These are phyloP conservation scores for Globisporangium nunn DNA, from an alignment of 352 stramenopile species.

Conservation along the genomic window DNA sequence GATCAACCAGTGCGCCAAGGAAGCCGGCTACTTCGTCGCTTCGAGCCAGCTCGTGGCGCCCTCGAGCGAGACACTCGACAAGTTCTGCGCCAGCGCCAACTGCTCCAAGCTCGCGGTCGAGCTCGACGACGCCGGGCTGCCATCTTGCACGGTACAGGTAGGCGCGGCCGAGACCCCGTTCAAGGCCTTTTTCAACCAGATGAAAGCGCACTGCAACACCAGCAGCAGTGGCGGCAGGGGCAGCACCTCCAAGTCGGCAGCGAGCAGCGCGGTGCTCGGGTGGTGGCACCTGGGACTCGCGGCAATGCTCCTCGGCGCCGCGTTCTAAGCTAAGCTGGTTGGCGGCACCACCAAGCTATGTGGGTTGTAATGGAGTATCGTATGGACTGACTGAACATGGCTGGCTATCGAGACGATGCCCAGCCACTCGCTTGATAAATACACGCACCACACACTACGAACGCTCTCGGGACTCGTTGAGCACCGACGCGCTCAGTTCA, in stretches of 20 bases:
- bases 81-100: constrained; percentile 29
- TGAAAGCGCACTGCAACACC: constrained; percentile 15
- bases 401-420: background rate
- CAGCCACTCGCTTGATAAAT: constrained; percentile 2
- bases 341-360: background rate
- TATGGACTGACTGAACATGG: background rate
- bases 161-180: constrained; percentile 19
- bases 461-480: background rate
- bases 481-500: constrained; percentile 16
- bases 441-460: background rate
- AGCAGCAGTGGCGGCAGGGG: background rate
- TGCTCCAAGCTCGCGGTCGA: constrained; percentile 26
- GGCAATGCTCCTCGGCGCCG: background rate
- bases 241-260: background rate
- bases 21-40: constrained; percentile 28
- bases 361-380: background rate
- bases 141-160: constrained; percentile 23
- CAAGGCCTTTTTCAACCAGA: constrained; percentile 30
- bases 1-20: constrained; percentile 34
- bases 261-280: background rate
- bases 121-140: constrained; percentile 27
- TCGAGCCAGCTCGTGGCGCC: constrained; percentile 19
- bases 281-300: background rate
- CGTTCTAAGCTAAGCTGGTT: background rate
- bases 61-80: constrained; percentile 16